Percentiles rank a stretch among this genome's conserved stretches.
Evolutionary conservation across 2,329 filamentous ascomycete genomes (phyloP).

Genomic region (Fusarium setosum): DNA sequence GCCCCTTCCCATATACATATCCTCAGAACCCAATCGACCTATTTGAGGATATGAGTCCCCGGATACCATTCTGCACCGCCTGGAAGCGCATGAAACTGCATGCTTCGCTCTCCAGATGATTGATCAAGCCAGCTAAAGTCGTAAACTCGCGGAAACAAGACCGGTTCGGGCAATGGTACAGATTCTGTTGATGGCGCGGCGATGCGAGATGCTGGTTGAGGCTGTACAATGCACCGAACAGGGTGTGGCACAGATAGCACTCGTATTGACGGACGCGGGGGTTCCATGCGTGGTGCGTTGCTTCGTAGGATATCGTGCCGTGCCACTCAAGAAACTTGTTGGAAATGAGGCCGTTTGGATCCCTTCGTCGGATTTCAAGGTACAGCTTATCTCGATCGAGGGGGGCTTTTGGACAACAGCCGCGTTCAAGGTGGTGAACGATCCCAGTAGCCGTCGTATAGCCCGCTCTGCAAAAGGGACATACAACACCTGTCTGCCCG

Average conservation of each 20-base stretch:
- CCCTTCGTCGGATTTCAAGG: constrained; percentile 55
- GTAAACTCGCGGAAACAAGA: constrained; percentile 52
- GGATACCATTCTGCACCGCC: constrained; percentile 48
- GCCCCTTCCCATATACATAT: no score
- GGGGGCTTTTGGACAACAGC: constrained; percentile 60
- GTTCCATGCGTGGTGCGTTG: constrained; percentile 58
- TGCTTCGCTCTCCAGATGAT: constrained; percentile 57
- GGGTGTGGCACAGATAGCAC: constrained; percentile 58
- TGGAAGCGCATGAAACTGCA: constrained; percentile 54
- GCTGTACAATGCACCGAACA: constrained; percentile 48
- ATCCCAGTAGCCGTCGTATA: constrained; percentile 66
- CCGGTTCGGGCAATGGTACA: constrained; percentile 55
- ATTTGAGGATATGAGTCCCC: constrained; percentile 23
- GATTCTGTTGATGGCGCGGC: constrained; percentile 49
- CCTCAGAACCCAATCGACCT: constrained; percentile 17
- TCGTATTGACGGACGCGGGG: constrained; percentile 37
- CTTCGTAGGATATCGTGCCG: constrained; percentile 48
- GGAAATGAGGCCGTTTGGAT: constrained; percentile 61
- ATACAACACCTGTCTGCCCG: constrained; percentile 48
- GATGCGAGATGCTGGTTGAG: constrained; percentile 68
- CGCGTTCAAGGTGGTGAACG: constrained; percentile 65
- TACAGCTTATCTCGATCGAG: constrained; percentile 63
- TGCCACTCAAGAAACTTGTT: constrained; percentile 62
- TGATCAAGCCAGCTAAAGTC: constrained; percentile 52
- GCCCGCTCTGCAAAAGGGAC: constrained; percentile 64